Evolutionary conservation across 202 grass and related monocot species (phyloP), one percentile per base, ranked within the genome.

Genomic region (Setaria viridis): DNA sequence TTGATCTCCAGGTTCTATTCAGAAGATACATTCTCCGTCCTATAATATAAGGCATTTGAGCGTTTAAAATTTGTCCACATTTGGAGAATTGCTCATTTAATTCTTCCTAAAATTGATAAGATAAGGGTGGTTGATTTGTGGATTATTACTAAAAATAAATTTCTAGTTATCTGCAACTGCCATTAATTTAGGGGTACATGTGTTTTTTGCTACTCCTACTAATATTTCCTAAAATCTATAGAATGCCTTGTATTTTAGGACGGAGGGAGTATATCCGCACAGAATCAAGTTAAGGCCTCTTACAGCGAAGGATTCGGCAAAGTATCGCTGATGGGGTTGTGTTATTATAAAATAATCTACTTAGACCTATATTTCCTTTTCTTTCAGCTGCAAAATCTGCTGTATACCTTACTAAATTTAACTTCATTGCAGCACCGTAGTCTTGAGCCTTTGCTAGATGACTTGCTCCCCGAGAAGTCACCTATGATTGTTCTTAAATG

Each of bases 401-500:
- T 25, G 25, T 25, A 2, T 80, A 39, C 25, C 9, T 76, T 86
- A 80, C 70, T 70, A 47, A 87, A 76, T 70, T 67, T 57, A 74
- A 47, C 51, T 84, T 47, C 60, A n/a, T 82, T 88, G 75, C 86
- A 98, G 95, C 94, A 98, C 33, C 93, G 93, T 89, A 84, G 86
- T 4, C 95, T 98, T 46, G 95, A 98, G 73, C 93, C 95, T 72
- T 51, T 95, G 53, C 87, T 98, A 41, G 95, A 95, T 56, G 95
- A 95, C 56, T 68, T 98, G 65, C 89, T 98, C 71, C 95, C 95
- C 1, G 94, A 98, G 83, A 95, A 98, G 72, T 89, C 84, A 3
- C 95, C 95, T 20, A 87, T 98, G 68, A 89, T 95, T 85, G 93
- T 98, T 67, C 81, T 90, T 35, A 98, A 98, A 90, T 98, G 95